phyloP scores from a whole-genome alignment of 1,284 basidiomycete species.

The Fomitopsis schrenkii region DNA sequence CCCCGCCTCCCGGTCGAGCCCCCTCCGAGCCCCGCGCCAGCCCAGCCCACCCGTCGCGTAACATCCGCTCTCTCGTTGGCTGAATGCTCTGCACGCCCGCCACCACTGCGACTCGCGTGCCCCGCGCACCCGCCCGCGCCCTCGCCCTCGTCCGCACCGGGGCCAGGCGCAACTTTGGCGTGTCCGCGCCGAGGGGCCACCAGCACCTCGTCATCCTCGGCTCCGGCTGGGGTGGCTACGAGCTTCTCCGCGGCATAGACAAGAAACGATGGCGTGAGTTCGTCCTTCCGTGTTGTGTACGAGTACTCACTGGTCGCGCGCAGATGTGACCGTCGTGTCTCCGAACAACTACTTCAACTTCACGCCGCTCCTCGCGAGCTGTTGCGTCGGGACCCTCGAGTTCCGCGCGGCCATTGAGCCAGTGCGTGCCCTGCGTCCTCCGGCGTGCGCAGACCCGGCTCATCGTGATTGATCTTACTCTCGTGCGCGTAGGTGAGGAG shows the following conservation, averaged over 20 bases:
- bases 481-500: conserved; percentile 40
- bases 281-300: background rate
- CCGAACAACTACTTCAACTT: conserved; percentile 83
- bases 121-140: background rate
- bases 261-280: conserved; percentile 63
- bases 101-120: background rate
- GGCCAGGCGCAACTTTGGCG: conserved; percentile 19
- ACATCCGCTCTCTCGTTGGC: background rate
- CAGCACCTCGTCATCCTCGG: conserved; percentile 78
- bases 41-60: background rate
- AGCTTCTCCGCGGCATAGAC: conserved; percentile 59
- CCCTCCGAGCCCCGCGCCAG: background rate
- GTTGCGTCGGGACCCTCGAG: conserved; percentile 80
- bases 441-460: too few species aligned
- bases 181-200: conserved; percentile 31
- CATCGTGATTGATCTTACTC: background rate
- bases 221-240: conserved; percentile 84
- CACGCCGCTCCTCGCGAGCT: conserved; percentile 74
- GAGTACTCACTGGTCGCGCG: conserved; percentile 11
- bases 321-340: conserved; percentile 70
- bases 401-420: conserved; percentile 81
- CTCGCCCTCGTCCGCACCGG: background rate
- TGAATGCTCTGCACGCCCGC: background rate
- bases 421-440: conserved; percentile 37
- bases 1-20: background rate